Base-by-base conservation (phyloP, 2,329 filamentous ascomycete species). In the Claviceps arundinis region DNA sequence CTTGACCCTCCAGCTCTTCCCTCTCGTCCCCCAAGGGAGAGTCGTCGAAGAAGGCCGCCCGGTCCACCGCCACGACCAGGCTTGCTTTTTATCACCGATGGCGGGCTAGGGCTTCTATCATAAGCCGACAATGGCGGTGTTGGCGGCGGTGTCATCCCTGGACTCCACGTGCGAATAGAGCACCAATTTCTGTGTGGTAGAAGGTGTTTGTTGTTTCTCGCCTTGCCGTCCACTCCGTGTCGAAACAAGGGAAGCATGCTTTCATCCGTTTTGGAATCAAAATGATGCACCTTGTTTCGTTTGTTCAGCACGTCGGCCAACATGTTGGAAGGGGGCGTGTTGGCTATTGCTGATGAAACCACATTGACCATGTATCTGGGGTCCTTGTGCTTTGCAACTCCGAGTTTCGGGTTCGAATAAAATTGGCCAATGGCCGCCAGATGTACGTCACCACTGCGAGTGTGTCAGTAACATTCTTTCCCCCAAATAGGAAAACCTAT, bases 341-440 rank as follows among this genome's bases (percentile, higher is more conserved):
- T 96, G 60, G 86, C 91, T 63, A 98, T 97, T 13, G 90, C 89
- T 0, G 90, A 96, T 1, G 89, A 94, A 58, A 97, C 82, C 54
- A 98, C 72, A 61, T 98, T 98, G 4, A 89, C 87, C 85, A 98
- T 98, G 65, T 98, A 98, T 56, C 93, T 80, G 62, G 93, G 90
- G 65, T 98, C 93, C 58, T 82, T 83, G 68, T 97, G 88, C 67
- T 96, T 97, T 3, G 87, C 73, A 37, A 95, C 73, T 5, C 70
- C 70, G 22, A 91, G 74, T 66, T 89, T 93, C 14, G 89, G 84
- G 63, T 94, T 94, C 9, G 88, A 93, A 70, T 91, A 96, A 69
- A 98, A 97, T 59, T 95, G 90, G 2, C 93, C 93, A 41, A 96
- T 80, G 8, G 89, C 93, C 13, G 85, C 90, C 26, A 98, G 76